Evolutionary conservation across 2,329 filamentous ascomycete species (phyloP).

Genomic region (Hypoxylon sp.): DNA sequence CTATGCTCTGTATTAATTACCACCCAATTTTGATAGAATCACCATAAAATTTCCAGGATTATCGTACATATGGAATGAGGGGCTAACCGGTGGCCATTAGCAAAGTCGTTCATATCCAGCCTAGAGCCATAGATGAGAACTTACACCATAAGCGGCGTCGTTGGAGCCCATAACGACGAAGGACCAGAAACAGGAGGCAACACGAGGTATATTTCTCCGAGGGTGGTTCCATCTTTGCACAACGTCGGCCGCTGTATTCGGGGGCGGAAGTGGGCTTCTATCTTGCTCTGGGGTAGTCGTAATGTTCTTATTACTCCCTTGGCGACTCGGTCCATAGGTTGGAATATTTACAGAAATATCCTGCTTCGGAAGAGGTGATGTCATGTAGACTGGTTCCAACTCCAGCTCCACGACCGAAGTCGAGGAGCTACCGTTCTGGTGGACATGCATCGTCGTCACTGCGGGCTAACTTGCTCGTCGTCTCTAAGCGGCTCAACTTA

Average conservation of each 20-base stretch:
- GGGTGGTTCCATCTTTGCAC: constrained; percentile 66
- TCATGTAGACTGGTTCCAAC: constrained; percentile 38
- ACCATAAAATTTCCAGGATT: background rate
- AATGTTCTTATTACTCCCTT: constrained; percentile 8
- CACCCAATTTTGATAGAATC: background rate
- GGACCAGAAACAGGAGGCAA: constrained; percentile 69
- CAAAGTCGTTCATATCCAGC: constrained; percentile 1
- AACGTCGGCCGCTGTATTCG: constrained; percentile 45
- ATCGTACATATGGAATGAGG: constrained; percentile 66
- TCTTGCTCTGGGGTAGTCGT: constrained; percentile 22
- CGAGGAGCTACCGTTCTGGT: constrained; percentile 42
- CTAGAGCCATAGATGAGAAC: constrained; percentile 45
- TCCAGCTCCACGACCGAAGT: constrained; percentile 47
- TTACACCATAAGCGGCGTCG: constrained; percentile 70
- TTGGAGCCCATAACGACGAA: constrained; percentile 72
- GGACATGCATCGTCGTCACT: constrained; percentile 27
- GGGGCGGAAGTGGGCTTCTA: constrained; percentile 38
- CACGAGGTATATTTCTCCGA: constrained; percentile 62
- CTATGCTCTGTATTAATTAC: constrained; percentile 47
- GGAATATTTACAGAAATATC: background rate
- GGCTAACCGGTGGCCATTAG: constrained; percentile 55
- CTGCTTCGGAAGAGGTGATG: constrained; percentile 21
- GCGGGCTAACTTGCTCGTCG: background rate
- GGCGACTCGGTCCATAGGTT: constrained; percentile 6
- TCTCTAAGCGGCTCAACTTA: background rate